phyloP scores from a whole-genome alignment of 108 stramenopile genomes.

The Skeletonema menzelii region DNA sequence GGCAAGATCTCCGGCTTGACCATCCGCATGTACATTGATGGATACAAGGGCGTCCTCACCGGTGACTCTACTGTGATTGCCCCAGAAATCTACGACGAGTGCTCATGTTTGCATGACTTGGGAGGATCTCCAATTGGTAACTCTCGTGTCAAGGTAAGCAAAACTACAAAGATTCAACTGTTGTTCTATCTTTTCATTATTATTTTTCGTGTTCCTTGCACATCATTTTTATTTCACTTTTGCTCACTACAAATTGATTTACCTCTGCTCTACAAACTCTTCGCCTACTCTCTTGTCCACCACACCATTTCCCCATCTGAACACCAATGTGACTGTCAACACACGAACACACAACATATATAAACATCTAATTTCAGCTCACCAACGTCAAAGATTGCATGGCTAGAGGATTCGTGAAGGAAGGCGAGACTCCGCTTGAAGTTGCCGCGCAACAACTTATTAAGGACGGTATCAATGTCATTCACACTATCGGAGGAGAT shows the following conservation, averaged over 20 bases:
- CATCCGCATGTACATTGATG: slow-evolving; percentile 83
- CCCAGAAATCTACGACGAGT: slow-evolving; percentile 56
- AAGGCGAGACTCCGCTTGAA: slow-evolving; percentile 82
- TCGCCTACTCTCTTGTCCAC: background rate
- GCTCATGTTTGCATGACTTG: slow-evolving; percentile 66
- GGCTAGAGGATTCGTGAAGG: slow-evolving; percentile 74
- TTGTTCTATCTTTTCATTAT: background rate
- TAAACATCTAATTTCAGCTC: slow-evolving; percentile 44
- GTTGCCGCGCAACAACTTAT: slow-evolving; percentile 83
- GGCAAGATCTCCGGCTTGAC: slow-evolving; percentile 79
- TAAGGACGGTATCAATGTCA: slow-evolving; percentile 76
- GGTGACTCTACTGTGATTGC: slow-evolving; percentile 80
- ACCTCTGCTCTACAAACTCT: background rate
- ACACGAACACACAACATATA: background rate
- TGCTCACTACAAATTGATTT: background rate
- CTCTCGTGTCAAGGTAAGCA: slow-evolving; percentile 89
- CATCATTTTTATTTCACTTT: background rate
- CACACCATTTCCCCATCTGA: background rate
- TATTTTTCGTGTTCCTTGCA: background rate
- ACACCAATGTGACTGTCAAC: background rate
- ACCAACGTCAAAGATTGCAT: slow-evolving; percentile 89
- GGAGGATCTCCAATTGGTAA: slow-evolving; percentile 91
- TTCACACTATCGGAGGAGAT: slow-evolving; percentile 94
- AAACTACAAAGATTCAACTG: background rate
- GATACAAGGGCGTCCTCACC: slow-evolving; percentile 86